These are phyloP conservation scores for Eragrostis nindensis DNA, from an alignment of 176 grass and related monocot genomes.

Conservation along the genomic window DNA sequence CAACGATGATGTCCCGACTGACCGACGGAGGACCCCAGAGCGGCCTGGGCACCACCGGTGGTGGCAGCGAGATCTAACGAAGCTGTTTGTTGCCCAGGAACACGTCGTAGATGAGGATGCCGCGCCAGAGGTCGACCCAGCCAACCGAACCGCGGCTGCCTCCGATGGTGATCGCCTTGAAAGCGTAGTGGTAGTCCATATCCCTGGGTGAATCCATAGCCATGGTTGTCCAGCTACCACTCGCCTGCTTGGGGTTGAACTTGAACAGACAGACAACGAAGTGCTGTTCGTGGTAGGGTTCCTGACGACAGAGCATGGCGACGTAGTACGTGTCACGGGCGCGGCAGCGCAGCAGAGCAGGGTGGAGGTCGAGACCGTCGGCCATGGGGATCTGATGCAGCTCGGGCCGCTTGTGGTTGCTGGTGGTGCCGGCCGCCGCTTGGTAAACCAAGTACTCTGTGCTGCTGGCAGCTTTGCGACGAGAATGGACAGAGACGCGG, in stretches of 20 bases:
- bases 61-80: neutral
- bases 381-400: neutral
- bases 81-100: neutral
- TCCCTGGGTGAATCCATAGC: neutral
- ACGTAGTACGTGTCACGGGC: neutral
- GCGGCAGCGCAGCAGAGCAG: neutral
- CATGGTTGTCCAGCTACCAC: neutral
- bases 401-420: neutral
- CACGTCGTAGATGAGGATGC: constrained; percentile 22
- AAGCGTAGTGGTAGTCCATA: neutral
- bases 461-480: neutral
- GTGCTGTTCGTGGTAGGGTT: neutral
- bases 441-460: neutral
- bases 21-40: neutral
- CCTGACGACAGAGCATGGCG: neutral
- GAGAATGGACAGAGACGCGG: neutral
- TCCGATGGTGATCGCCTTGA: neutral
- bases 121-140: constrained; percentile 14
- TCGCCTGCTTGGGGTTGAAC: neutral
- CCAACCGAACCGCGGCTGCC: neutral
- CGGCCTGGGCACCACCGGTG: neutral
- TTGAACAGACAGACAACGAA: neutral
- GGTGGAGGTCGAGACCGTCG: too few relatives aligned
- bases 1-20: neutral
- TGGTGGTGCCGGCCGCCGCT: neutral